A percentile compares a stretch with the other conserved stretches of the same genome.
Conservation (phyloP, 2,329 filamentous ascomycete species). For the Periconia macrospinosa region DNA sequence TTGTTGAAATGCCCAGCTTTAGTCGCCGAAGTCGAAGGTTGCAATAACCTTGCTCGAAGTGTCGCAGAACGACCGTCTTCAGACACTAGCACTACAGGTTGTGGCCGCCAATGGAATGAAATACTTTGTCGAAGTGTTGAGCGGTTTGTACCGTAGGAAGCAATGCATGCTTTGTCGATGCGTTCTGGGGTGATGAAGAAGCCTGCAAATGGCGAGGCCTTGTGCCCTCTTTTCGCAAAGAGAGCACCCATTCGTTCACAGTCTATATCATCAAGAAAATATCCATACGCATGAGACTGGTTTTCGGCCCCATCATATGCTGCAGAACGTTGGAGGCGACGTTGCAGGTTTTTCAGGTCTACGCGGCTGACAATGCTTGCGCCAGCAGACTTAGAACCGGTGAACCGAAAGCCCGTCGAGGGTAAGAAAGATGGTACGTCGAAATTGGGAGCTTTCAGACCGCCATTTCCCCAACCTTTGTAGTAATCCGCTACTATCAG, state of each 20-base stretch:
- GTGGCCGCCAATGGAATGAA: conserved; percentile 31
- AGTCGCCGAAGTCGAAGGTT: conserved; percentile 23
- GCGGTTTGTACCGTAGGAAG: conserved; percentile 24
- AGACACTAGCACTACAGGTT: conserved; percentile 28
- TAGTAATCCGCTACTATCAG: conserved; percentile 26
- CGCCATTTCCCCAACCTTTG: conserved; percentile 23
- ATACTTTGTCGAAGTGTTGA: conserved; percentile 18
- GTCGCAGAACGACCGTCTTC: conserved; percentile 27
- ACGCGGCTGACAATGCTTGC: not conserved
- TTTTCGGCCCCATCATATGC: conserved; percentile 28
- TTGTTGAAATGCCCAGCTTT: conserved; percentile 26
- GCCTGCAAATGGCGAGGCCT: conserved; percentile 26
- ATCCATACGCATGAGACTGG: conserved; percentile 24
- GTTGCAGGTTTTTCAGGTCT: conserved; percentile 15
- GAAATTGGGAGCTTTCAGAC: conserved; percentile 8
- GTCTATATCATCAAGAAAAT: conserved; percentile 23
- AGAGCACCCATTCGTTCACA: conserved; percentile 20
- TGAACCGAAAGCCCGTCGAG: not conserved
- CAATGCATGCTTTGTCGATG: conserved; percentile 18
- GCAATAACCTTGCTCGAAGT: conserved; percentile 20
- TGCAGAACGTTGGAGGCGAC: conserved; percentile 20
- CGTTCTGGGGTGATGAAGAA: conserved; percentile 25
- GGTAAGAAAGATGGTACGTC: conserved; percentile 19
- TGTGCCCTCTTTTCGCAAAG: conserved; percentile 24
- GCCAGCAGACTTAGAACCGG: not conserved